These are phyloP conservation scores for Cytospora chrysosperma DNA, from an alignment of 2,329 filamentous ascomycete genomes.

Conservation along the genomic window DNA sequence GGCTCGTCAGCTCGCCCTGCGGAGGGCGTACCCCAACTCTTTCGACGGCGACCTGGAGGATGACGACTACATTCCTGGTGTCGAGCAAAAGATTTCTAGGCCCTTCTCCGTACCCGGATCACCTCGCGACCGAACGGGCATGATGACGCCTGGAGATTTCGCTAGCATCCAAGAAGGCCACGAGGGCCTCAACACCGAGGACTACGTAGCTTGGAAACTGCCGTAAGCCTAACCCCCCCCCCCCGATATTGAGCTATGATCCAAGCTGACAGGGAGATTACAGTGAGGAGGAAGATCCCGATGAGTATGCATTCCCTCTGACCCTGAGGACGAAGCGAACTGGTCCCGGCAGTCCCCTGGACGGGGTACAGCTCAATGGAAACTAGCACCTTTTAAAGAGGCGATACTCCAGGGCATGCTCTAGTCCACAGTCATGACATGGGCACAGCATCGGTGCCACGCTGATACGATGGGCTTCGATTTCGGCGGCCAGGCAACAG, in stretches of 20 bases:
- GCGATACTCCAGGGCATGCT: neutral
- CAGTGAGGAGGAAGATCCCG: constrained; percentile 91
- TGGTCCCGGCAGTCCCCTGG: constrained; percentile 41
- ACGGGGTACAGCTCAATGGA: constrained; percentile 43
- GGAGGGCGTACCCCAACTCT: constrained; percentile 85
- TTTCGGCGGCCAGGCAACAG: neutral
- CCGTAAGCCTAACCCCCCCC: constrained; percentile 76
- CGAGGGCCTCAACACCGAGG: constrained; percentile 91
- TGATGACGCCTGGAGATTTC: constrained; percentile 99
- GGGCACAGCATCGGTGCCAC: neutral
- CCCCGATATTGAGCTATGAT: neutral
- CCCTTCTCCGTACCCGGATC: constrained; percentile 94
- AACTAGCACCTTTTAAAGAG: constrained; percentile 30
- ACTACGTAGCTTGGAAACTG: constrained; percentile 97
- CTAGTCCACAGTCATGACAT: neutral
- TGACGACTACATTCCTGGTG: constrained; percentile 86
- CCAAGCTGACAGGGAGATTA: neutral
- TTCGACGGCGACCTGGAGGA: constrained; percentile 75
- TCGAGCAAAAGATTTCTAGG: constrained; percentile 91
- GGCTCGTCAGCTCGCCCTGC: constrained; percentile 85
- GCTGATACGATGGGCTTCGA: neutral
- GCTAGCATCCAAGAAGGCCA: constrained; percentile 91
- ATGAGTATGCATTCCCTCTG: constrained; percentile 62
- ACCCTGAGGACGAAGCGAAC: constrained; percentile 55
- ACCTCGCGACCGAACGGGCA: constrained; percentile 83